A percentile compares a stretch with the other conserved stretches of the same genome.
These are phyloP conservation scores for Parsonsia alboflavescens DNA, from an alignment of 257 asterid species.

Conservation along the genomic window DNA sequence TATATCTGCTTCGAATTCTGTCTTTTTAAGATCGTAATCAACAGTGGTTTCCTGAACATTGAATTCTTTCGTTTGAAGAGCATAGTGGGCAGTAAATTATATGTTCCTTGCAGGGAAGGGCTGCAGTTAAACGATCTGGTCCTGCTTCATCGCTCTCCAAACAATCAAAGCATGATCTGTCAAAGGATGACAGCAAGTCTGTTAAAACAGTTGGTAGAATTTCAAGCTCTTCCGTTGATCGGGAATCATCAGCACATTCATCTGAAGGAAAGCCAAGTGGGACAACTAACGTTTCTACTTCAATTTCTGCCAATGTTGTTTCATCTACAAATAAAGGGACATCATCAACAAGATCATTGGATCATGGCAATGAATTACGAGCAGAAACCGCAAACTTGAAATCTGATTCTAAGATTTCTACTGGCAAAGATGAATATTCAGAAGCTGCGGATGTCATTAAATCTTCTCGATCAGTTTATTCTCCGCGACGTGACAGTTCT, in stretches of 20 bases:
- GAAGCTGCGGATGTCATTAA: slow-evolving; percentile 54
- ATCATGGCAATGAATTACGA: slow-evolving; percentile 46
- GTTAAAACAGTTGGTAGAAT: slow-evolving; percentile 51
- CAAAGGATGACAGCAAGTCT: slow-evolving; percentile 71
- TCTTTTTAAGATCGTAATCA: too few species aligned
- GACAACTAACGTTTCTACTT: slow-evolving; percentile 37
- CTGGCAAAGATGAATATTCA: slow-evolving; percentile 56
- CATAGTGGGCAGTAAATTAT: slow-evolving; percentile 1
- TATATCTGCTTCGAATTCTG: background rate
- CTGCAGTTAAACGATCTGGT: slow-evolving; percentile 53
- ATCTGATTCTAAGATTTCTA: slow-evolving; percentile 50
- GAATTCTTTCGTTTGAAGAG: background rate
- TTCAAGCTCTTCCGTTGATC: slow-evolving; percentile 42
- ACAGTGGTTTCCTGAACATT: background rate
- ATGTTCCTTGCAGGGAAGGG: slow-evolving; percentile 51
- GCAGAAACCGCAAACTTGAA: slow-evolving; percentile 41
- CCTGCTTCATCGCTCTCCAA: slow-evolving; percentile 56
- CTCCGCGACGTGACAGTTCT: slow-evolving; percentile 68
- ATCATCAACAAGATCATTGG: slow-evolving; percentile 46
- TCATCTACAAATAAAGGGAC: slow-evolving; percentile 46
- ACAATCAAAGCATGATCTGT: slow-evolving; percentile 64
- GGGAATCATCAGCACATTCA: slow-evolving; percentile 21
- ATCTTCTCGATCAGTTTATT: slow-evolving; percentile 59
- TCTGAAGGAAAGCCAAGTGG: slow-evolving; percentile 32
- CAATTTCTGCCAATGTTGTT: slow-evolving; percentile 31